Base-by-base conservation (phyloP, 306 rosid species). In the Vigna angularis region DNA sequence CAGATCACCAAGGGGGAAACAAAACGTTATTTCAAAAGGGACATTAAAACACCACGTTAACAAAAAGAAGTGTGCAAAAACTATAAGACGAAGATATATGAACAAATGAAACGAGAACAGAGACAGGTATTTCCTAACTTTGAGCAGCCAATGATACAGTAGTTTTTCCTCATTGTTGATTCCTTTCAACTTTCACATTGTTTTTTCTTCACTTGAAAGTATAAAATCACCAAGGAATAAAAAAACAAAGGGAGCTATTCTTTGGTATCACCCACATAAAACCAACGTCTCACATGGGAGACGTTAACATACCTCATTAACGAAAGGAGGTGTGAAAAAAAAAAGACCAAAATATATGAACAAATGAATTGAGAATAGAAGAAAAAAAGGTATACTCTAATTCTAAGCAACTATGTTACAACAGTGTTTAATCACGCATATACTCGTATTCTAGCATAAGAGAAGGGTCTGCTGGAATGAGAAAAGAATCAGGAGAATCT, bases 401-500 rank as follows among this genome's bases (percentile, higher is more conserved):
- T n/a, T 22, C 28, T 5, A 51, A 72, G 16, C 63, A 65, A 51
- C 24, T 20, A 30, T 42, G 59, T 70, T 79, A 22, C 34, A 34
- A 17, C 42, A 28, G 38, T 49, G 32, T 18, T 9, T 7, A 69
- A 51, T 9, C 15, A 61, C 22, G 44, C 48, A 81, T 56, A 77
- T 56, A 77, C 1, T 67, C 85, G 74, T 61, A 81, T 62, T 83
- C 86, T 36, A 83, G 68, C 3, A 83, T 44, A 47, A 36, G 75
- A 64, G 48, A 57, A 73, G 86, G 66, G 73, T 74, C 80, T 22
- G 81, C 7, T 57, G 57, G 36, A 58, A 83, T 30, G 16, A 85
- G 75, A 73, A 76, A 85, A 44, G 26, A 40, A 77, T 85, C 87
- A 61, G 52, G 82, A 78, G 74, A 78, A 59, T 85, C 87, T 68